Percentiles rank a stretch among this genome's conserved stretches.
Evolutionary conservation across 2,329 filamentous ascomycete genomes (phyloP).

Genomic region (Claviceps sp.): DNA sequence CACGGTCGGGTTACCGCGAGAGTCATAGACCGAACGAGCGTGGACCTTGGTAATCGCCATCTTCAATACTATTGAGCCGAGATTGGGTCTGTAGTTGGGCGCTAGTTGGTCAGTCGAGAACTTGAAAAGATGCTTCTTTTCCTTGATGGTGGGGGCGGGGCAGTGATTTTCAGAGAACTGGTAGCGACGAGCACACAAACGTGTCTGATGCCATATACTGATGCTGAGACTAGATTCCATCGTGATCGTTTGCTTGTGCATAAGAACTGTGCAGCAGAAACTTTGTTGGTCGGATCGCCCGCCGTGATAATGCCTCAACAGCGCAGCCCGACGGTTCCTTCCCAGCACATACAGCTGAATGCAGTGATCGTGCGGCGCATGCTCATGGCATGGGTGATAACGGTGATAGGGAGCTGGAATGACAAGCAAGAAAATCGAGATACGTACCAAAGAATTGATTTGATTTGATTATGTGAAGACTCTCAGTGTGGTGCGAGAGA

Average conservation of each 20-base stretch:
- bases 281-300: neutral
- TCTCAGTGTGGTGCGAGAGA: neutral
- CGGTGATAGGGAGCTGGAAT: neutral
- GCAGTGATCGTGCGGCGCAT: neutral
- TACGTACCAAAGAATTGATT: conserved; percentile 1
- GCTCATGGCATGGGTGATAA: neutral
- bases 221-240: neutral
- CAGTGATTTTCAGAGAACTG: neutral
- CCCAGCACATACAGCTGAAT: neutral
- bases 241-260: neutral
- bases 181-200: neutral
- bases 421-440: neutral
- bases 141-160: conserved; percentile 5
- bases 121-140: neutral
- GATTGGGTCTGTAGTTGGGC: neutral
- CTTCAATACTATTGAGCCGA: conserved; percentile 24
- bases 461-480: neutral
- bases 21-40: conserved; percentile 96
- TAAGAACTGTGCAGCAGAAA: neutral
- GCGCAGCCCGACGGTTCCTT: neutral
- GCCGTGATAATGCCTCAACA: conserved; percentile 1
- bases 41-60: conserved; percentile 90
- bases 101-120: conserved; percentile 1
- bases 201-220: neutral
- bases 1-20: conserved; percentile 94